Conservation (phyloP, 1,139 yeast species). For the Pichia sp. region DNA sequence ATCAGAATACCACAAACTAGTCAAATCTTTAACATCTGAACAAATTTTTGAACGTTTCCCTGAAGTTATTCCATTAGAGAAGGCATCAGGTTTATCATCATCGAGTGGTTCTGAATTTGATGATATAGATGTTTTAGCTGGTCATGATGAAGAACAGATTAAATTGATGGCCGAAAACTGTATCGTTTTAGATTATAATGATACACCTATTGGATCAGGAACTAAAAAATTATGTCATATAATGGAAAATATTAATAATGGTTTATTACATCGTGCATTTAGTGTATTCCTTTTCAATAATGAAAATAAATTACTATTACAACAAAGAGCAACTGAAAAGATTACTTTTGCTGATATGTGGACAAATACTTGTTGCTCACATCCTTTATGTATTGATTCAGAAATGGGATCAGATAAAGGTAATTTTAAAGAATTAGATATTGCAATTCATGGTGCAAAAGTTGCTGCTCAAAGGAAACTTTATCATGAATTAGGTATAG, state of each 20-base stretch:
- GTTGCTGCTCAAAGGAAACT: conserved; percentile 88
- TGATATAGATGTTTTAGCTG: conserved; percentile 44
- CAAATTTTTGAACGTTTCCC: conserved; percentile 54
- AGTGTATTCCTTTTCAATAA: conserved; percentile 85
- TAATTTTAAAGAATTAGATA: conserved; percentile 33
- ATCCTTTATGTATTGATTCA: conserved; percentile 76
- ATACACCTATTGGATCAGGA: conserved; percentile 84
- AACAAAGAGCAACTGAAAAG: conserved; percentile 90
- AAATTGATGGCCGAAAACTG: conserved; percentile 94
- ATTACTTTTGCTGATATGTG: conserved; percentile 94
- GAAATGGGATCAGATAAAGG: conserved; percentile 57
- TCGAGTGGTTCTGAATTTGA: conserved; percentile 23
- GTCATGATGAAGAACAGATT: conserved; percentile 92
- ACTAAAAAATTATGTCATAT: conserved; percentile 89
- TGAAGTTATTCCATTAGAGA: conserved; percentile 50
- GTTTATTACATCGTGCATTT: conserved; percentile 90
- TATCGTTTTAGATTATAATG: conserved; percentile 84
- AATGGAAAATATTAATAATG: conserved; percentile 77
- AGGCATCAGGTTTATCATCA: conserved; percentile 41
- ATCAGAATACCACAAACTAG: conserved; percentile 42
- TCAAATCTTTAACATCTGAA: conserved; percentile 35
- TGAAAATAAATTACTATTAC: conserved; percentile 62
- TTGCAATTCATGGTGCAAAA: conserved; percentile 71
- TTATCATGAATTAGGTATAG: conserved; percentile 86
- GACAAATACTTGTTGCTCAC: conserved; percentile 99